A percentile compares a stretch with the other conserved stretches of the same genome.
Evolutionary conservation across 164 flowering plant species (phyloP).

Genomic region (Annona squamosa): DNA sequence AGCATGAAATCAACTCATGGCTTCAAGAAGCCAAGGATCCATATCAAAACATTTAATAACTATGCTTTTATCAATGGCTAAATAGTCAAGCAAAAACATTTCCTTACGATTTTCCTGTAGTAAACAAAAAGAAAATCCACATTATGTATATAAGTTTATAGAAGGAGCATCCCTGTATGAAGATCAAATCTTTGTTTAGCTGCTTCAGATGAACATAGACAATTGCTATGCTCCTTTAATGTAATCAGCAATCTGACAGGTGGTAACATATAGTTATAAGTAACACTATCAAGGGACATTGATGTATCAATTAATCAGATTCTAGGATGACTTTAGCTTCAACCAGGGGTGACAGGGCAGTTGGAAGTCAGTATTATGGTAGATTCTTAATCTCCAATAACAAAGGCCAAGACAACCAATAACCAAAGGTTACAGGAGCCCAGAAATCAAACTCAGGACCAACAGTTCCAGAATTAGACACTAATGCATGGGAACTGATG

Average conservation of each 20-base stretch:
- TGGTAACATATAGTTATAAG: neutral
- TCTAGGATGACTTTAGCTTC: neutral
- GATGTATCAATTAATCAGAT: neutral
- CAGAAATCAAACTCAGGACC: no score
- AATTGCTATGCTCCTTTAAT: neutral
- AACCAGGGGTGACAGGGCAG: neutral
- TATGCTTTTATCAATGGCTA: no score
- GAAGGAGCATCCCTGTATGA: neutral
- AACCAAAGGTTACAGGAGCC: no score
- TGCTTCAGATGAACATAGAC: neutral
- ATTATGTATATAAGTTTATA: neutral
- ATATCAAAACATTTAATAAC: no score
- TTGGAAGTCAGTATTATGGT: no score
- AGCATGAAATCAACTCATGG: neutral
- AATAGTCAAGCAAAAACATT: no score
- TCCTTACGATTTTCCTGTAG: no score
- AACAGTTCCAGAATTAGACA: no score
- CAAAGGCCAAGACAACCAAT: no score
- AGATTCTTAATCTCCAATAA: no score
- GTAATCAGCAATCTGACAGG: neutral
- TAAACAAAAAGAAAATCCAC: neutral
- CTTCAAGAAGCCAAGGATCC: neutral
- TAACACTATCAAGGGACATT: neutral
- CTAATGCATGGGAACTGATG: no score
- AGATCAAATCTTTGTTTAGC: neutral